Evolutionary conservation across 345 rosid species (phyloP), one percentile per base, ranked within the genome.

Genomic region (Salix suchowensis): DNA sequence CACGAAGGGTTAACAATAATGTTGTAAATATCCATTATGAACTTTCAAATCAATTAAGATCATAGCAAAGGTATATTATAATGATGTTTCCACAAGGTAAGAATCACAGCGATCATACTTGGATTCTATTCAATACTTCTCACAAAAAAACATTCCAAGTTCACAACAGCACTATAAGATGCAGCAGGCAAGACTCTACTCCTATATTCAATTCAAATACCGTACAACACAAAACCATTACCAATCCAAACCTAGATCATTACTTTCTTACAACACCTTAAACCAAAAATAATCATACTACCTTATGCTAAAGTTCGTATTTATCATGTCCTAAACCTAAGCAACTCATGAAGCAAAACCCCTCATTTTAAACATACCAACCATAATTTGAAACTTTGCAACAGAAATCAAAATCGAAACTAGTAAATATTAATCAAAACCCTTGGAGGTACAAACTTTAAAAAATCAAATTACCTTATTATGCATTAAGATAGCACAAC

Each of bases 401-500:
- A 74, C 16, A 12, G 13, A 13, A 67, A 65, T 36, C 37, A 75
- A 26, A 71, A 32, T 30, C 52, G 32, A 28, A 44, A n/a, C 62
- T 58, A n/a, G 62, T 11, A 58, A 23, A 4, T 58, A 58, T 3
- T 9, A 58, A 16, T 37, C 24, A 69, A 37, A 26, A 61, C 69
- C 7, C n/a, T 42, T 14, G 34, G 4, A 69, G 42, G 19, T 39
- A 13, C 28, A 36, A 13, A 32, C 0, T n/a, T 15, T 30, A 19
- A 21, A 10, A 46, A 52, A 19, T 14, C 1, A 65, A 66, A 55
- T 42, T 70, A 93, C 99, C 97, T 94, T 92, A 68, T 94, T 94
- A 79, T 96, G 99, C 97, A 92, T 92, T 88, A 96, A 77, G 68
- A 96, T 94, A 68, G 99, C 92, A 77, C 97, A 96, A 16, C 99